Percentiles rank a stretch among this genome's conserved stretches.
Conservation (phyloP, 371 early-diverging fungal genomes). For the Mucor saturninus region DNA sequence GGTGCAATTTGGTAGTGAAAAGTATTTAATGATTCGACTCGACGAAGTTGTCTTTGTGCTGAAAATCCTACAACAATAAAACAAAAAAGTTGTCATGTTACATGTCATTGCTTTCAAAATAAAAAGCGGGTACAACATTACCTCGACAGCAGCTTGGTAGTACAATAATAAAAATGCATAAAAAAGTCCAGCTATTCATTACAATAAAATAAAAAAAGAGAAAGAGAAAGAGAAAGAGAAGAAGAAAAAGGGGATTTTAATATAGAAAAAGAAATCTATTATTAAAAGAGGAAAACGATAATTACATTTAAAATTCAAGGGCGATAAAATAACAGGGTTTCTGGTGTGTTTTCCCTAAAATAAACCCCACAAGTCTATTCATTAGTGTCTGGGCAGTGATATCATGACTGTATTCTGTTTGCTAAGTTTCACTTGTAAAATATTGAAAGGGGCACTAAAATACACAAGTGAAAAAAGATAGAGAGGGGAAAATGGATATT, state of each 20-base stretch:
- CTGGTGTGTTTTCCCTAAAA: not conserved
- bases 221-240: conserved; percentile 1
- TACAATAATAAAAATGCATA: not conserved
- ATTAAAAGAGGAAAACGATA: conserved; percentile 1
- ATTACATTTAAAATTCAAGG: not conserved
- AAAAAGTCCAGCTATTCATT: not conserved
- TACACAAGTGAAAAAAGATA: not conserved
- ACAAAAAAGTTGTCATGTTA: not conserved
- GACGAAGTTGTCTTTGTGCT: not conserved
- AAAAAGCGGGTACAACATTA: not conserved
- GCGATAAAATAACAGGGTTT: not conserved
- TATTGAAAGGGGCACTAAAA: not conserved
- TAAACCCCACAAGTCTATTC: not conserved
- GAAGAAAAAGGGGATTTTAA: conserved; percentile 1
- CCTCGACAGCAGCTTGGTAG: not conserved
- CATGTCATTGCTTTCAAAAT: not conserved
- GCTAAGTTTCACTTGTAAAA: not conserved
- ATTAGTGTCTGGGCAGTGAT: not conserved
- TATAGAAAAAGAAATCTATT: not conserved
- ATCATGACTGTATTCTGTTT: not conserved
- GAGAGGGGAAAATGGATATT: too few species aligned
- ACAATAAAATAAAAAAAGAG: not conserved
- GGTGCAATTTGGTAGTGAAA: conserved; percentile 21
- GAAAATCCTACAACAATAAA: not conserved
- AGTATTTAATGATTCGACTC: conserved; percentile 13